Conservation (phyloP, 768 basidiomycete genomes). For the Psilocybe azurescens region DNA sequence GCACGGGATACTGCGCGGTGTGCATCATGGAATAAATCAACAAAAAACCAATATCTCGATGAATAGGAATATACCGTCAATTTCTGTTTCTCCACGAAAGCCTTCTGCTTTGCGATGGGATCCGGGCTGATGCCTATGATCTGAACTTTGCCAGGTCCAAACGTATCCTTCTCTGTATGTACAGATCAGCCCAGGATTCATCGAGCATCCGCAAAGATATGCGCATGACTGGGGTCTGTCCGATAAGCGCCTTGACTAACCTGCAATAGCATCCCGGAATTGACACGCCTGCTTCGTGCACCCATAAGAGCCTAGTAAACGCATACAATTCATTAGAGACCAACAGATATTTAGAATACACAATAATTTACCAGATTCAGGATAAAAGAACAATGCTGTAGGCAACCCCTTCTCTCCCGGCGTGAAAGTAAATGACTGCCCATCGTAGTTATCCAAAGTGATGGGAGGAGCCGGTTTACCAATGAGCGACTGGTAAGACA, state of each 20-base stretch:
- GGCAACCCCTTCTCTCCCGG: conserved; percentile 65
- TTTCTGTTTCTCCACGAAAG: conserved; percentile 74
- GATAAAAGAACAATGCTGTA: conserved; percentile 81
- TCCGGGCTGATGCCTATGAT: conserved; percentile 81
- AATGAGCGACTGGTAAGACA: conserved; percentile 37
- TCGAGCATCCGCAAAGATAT: not conserved
- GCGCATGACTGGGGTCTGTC: not conserved
- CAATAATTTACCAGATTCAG: conserved; percentile 57
- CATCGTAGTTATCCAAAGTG: conserved; percentile 68
- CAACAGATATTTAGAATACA: not conserved
- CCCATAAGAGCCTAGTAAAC: conserved; percentile 65
- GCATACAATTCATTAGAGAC: not conserved
- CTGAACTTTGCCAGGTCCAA: conserved; percentile 64
- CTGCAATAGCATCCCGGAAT: conserved; percentile 79
- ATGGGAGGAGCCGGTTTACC: conserved; percentile 71
- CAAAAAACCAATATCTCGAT: not conserved
- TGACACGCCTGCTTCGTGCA: conserved; percentile 85
- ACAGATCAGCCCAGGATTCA: not conserved
- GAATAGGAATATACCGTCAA: conserved; percentile 53
- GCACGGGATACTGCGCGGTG: conserved; percentile 66
- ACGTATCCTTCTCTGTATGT: conserved; percentile 61
- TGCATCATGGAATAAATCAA: not conserved
- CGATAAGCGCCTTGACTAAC: conserved; percentile 39
- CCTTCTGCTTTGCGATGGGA: conserved; percentile 71
- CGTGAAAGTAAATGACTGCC: conserved; percentile 61